Conservation (phyloP, 2,329 filamentous ascomycete genomes). For the Moelleriella libera region DNA sequence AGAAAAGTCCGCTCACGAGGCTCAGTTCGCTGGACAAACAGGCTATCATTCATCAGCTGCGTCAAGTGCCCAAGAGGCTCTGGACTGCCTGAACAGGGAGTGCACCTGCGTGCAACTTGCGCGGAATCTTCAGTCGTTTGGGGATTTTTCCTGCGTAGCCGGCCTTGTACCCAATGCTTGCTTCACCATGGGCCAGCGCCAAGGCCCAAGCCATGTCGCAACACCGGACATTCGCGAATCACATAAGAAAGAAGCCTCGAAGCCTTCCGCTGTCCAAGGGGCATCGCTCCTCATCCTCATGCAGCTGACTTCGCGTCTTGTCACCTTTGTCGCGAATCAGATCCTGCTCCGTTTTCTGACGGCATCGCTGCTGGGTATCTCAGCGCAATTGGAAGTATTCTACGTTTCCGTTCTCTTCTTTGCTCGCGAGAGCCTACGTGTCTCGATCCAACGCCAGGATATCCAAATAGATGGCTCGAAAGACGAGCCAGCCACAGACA, state of each 20-base stretch:
- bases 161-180: no score
- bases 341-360: constrained; percentile 77
- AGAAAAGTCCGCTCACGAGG: no score
- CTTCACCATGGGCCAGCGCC: no score
- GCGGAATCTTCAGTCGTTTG: no score
- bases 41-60: no score
- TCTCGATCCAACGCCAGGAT: constrained; percentile 75
- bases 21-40: no score
- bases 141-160: no score
- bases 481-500: constrained; percentile 1
- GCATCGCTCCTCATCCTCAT: constrained; percentile 78
- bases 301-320: constrained; percentile 71
- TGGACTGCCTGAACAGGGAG: no score
- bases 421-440: constrained; percentile 75
- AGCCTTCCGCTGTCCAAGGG: constrained; percentile 41
- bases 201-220: no score
- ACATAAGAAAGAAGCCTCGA: not conserved
- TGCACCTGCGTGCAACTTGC: no score
- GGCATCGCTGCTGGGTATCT: constrained; percentile 69
- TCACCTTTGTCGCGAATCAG: constrained; percentile 90
- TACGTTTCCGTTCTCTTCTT: constrained; percentile 92
- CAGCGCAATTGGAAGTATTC: constrained; percentile 84
- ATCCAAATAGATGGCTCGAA: constrained; percentile 5
- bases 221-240: no score
- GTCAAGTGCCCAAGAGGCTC: no score